Evolutionary conservation across 176 grass and related monocot genomes (phyloP).

Genomic region (Dendrocalamus sinicus): DNA sequence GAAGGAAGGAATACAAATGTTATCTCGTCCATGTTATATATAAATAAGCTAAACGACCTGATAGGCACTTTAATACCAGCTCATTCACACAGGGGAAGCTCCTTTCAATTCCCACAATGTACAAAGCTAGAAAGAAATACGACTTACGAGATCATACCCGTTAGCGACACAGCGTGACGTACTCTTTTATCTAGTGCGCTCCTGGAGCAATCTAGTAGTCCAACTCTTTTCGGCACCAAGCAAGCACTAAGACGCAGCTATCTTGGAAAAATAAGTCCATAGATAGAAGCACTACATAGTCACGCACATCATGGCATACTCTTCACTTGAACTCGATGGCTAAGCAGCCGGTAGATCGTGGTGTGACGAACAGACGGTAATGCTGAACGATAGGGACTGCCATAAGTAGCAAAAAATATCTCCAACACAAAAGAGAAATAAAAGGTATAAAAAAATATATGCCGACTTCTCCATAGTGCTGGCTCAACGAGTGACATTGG

Average conservation of each 20-base stretch:
- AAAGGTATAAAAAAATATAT: conserved; percentile 9
- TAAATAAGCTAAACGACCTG: no score
- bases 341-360: not conserved
- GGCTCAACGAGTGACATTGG: not conserved
- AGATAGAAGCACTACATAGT: not conserved
- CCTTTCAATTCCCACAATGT: no score
- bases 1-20: no score
- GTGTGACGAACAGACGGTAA: not conserved
- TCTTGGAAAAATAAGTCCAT: not conserved
- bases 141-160: no score
- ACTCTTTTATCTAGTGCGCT: no score
- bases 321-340: not conserved
- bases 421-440: not conserved
- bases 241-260: not conserved
- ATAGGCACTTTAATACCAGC: no score
- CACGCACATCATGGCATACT: not conserved
- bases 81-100: no score
- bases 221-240: no score
- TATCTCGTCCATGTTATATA: no score
- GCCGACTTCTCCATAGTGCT: conserved; percentile 8
- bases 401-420: conserved; percentile 9
- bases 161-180: no score
- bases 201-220: no score
- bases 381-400: conserved; percentile 13
- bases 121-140: no score